A percentile compares a stretch with the other conserved stretches of the same genome.
Evolutionary conservation across 2,329 filamentous ascomycete species (phyloP).

Genomic region (Dryadomyces quercus-mongolicae): DNA sequence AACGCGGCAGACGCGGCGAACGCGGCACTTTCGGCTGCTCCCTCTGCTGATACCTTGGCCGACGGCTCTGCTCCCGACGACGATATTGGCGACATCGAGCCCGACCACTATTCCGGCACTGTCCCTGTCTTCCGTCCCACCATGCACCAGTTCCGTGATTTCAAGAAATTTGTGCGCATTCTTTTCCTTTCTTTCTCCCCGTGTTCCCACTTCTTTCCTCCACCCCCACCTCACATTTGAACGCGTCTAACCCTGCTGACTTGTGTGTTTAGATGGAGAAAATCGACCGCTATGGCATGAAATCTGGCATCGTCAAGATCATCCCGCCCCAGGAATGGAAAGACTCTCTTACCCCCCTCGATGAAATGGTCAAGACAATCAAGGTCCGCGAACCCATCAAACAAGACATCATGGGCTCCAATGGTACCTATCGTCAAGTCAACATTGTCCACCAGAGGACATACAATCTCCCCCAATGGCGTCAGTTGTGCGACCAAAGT

Average conservation of each 20-base stretch:
- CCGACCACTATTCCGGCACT: constrained; percentile 81
- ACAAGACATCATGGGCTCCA: constrained; percentile 93
- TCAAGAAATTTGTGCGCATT: constrained; percentile 68
- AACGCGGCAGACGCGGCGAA: neutral
- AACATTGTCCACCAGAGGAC: constrained; percentile 94
- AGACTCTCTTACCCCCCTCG: constrained; percentile 62
- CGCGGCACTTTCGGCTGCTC: neutral
- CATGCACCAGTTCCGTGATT: constrained; percentile 90
- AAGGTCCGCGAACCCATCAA: constrained; percentile 94
- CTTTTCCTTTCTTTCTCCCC: neutral
- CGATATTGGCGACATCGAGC: constrained; percentile 66
- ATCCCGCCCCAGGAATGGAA: constrained; percentile 92
- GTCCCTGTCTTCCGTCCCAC: constrained; percentile 92
- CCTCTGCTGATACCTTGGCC: neutral
- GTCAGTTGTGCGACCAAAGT: constrained; percentile 81
- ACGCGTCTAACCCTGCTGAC: neutral
- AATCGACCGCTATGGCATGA: constrained; percentile 92
- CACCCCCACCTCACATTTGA: neutral
- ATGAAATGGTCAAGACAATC: constrained; percentile 82
- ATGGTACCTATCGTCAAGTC: constrained; percentile 90
- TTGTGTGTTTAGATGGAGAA: constrained; percentile 50
- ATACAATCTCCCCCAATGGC: constrained; percentile 96
- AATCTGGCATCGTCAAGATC: constrained; percentile 91
- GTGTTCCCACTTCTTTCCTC: neutral
- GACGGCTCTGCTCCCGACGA: constrained; percentile 11